Evolutionary conservation across 2,329 filamentous ascomycete genomes (phyloP).

Genomic region (Cordyceps farinosa): DNA sequence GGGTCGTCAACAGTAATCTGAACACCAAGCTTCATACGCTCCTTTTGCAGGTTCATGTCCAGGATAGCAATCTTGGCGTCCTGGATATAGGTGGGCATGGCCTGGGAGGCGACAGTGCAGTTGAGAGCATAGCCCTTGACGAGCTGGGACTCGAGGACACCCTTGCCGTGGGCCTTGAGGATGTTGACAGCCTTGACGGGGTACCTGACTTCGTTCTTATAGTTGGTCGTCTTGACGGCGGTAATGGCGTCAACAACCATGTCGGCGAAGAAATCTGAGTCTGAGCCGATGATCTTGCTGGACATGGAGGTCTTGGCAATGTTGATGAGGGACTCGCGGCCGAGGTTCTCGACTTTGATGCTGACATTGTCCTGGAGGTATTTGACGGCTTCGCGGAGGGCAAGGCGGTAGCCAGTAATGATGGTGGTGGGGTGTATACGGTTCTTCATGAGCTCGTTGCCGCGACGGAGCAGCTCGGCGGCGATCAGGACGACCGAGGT

Average conservation of each 20-base stretch:
- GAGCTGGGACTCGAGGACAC: conserved; percentile 78
- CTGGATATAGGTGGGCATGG: conserved; percentile 87
- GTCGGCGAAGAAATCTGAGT: conserved; percentile 94
- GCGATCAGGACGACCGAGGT: conserved; percentile 97
- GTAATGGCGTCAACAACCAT: conserved; percentile 97
- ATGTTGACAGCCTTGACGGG: conserved; percentile 99
- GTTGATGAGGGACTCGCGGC: conserved; percentile 83
- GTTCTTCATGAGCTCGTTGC: conserved; percentile 99
- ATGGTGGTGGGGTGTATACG: conserved; percentile 99
- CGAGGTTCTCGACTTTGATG: conserved; percentile 89
- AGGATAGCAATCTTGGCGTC: conserved; percentile 96
- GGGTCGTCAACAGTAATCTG: conserved; percentile 98
- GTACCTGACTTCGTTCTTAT: conserved; percentile 87
- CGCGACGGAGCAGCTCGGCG: conserved; percentile 86
- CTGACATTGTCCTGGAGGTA: conserved; percentile 99
- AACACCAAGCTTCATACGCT: conserved; percentile 97
- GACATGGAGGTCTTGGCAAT: conserved; percentile 99
- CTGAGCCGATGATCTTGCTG: conserved; percentile 94
- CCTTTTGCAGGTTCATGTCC: conserved; percentile 98
- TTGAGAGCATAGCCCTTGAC: conserved; percentile 97
- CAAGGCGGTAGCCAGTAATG: conserved; percentile 95
- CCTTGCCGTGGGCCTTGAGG: conserved; percentile 96
- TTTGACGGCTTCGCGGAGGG: conserved; percentile 91
- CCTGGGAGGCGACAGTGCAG: conserved; percentile 97
- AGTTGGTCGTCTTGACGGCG: conserved; percentile 90